Percentiles rank a stretch among this genome's conserved stretches.
Conservation (phyloP, 768 basidiomycete genomes). For the Xanthoconium purpureum region DNA sequence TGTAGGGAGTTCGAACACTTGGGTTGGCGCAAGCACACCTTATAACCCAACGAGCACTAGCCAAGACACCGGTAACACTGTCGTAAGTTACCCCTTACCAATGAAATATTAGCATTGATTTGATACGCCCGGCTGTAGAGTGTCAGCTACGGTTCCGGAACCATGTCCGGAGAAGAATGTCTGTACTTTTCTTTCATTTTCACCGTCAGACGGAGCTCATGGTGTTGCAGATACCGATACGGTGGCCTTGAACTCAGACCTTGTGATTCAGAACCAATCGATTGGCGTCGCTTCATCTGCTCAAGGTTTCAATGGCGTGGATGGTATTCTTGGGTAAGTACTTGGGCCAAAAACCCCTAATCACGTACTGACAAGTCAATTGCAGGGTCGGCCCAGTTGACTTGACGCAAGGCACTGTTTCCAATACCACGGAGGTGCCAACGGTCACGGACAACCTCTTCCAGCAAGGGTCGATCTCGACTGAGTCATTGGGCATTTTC, state of each 20-base stretch:
- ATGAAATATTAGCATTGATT: not conserved
- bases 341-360: not conserved
- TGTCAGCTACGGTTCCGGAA: slow-evolving; percentile 54
- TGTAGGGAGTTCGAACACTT: slow-evolving; percentile 49
- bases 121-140: slow-evolving; percentile 30
- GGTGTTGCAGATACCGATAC: slow-evolving; percentile 40
- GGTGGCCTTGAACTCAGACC: slow-evolving; percentile 39
- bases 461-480: slow-evolving; percentile 41
- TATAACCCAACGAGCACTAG: slow-evolving; percentile 48
- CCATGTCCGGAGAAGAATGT: slow-evolving; percentile 54
- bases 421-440: slow-evolving; percentile 38
- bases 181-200: slow-evolving; percentile 1
- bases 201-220: not conserved
- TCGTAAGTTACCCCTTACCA: slow-evolving; percentile 27
- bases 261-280: slow-evolving; percentile 46
- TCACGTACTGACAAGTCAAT: not conserved
- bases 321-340: slow-evolving; percentile 50
- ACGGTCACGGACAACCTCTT: slow-evolving; percentile 59
- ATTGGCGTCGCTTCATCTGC: slow-evolving; percentile 46
- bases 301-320: slow-evolving; percentile 44
- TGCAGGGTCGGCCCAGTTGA: slow-evolving; percentile 49
- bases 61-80: slow-evolving; percentile 36
- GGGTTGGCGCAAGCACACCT: slow-evolving; percentile 50
- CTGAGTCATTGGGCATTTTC: slow-evolving; percentile 49
- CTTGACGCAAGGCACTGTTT: slow-evolving; percentile 45